Conservation (phyloP, 2,329 filamentous ascomycete genomes). For the Elsinoe fawcettii region DNA sequence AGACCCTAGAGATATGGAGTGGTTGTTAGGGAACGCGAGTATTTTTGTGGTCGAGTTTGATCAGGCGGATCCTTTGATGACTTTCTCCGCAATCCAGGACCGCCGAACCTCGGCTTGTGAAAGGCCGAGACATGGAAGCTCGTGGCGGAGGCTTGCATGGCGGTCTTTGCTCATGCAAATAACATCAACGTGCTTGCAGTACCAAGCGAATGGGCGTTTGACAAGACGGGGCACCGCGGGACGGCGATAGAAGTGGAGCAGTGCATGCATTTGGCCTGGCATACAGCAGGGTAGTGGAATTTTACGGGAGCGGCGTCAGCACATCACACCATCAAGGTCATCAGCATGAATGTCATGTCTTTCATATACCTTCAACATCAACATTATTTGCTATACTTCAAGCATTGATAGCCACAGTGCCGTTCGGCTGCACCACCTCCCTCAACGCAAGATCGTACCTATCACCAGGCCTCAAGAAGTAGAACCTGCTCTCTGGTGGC, state of each 20-base stretch:
- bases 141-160: not conserved
- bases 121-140: not conserved
- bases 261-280: no score
- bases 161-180: not conserved
- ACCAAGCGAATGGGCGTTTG: not conserved
- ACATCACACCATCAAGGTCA: no score
- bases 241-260: no score
- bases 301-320: no score
- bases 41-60: not conserved
- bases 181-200: not conserved
- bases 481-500: slow-evolving; percentile 18
- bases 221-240: not conserved
- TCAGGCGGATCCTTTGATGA: slow-evolving; percentile 11
- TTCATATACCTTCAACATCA: not conserved
- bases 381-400: not conserved
- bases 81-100: not conserved
- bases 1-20: not conserved
- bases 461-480: slow-evolving; percentile 20
- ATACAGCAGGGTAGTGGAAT: no score
- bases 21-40: not conserved
- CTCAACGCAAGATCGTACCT: slow-evolving; percentile 20
- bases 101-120: slow-evolving; percentile 8
- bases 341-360: no score
- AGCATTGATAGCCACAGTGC: not conserved
- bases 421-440: slow-evolving; percentile 15